Percentiles rank a stretch among this genome's conserved stretches.
phyloP scores from a whole-genome alignment of 768 basidiomycete genomes.

The Grammothele lineata region DNA sequence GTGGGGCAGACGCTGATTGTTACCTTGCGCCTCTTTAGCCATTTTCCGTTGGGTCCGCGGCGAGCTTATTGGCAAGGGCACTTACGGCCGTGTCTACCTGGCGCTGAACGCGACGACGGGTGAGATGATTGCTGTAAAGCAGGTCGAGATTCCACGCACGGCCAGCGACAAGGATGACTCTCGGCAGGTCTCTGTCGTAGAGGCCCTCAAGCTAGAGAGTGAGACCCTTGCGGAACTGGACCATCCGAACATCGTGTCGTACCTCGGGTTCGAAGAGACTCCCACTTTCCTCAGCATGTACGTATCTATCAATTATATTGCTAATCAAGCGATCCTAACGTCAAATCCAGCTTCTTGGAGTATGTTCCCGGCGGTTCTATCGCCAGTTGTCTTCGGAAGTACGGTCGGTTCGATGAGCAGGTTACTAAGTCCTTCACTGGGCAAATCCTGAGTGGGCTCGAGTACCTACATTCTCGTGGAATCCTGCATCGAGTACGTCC shows the following conservation, averaged over 20 bases:
- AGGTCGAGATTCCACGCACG: slow-evolving; percentile 92
- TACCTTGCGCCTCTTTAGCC: slow-evolving; percentile 40
- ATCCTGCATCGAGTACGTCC: slow-evolving; percentile 83
- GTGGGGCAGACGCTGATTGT: background rate
- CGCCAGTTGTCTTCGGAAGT: slow-evolving; percentile 82
- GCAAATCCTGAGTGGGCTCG: slow-evolving; percentile 88
- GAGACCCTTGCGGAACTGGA: slow-evolving; percentile 95
- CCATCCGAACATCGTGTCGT: slow-evolving; percentile 96
- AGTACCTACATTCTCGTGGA: slow-evolving; percentile 87
- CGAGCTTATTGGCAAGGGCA: slow-evolving; percentile 95
- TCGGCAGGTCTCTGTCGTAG: slow-evolving; percentile 79
- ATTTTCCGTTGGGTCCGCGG: slow-evolving; percentile 99
- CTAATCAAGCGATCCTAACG: background rate
- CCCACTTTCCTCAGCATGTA: slow-evolving; percentile 88
- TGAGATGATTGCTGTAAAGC: slow-evolving; percentile 99
- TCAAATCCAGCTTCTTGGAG: slow-evolving; percentile 77
- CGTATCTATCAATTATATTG: slow-evolving; percentile 29
- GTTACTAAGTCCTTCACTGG: slow-evolving; percentile 89
- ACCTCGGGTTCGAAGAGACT: slow-evolving; percentile 92
- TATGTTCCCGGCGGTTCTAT: slow-evolving; percentile 98
- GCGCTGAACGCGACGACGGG: slow-evolving; percentile 95
- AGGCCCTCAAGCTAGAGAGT: slow-evolving; percentile 91
- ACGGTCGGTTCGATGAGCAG: slow-evolving; percentile 89
- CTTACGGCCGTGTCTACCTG: slow-evolving; percentile 94
- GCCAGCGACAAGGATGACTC: slow-evolving; percentile 88